Conservation (phyloP, 768 basidiomycete species). For the Lactarius deliciosus region DNA sequence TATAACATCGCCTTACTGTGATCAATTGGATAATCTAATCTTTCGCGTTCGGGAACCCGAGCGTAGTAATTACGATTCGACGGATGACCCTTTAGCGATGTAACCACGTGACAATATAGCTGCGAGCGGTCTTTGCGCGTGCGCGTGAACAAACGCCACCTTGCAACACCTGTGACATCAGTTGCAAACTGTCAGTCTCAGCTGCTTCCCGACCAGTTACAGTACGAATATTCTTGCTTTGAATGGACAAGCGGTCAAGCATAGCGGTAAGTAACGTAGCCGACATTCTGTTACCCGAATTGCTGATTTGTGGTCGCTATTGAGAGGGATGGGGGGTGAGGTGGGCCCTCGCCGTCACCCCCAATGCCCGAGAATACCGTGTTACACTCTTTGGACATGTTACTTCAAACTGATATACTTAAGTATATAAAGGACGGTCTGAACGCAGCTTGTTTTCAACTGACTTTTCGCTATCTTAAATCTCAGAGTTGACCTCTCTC, state of each 20-base stretch:
- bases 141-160: neutral
- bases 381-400: neutral
- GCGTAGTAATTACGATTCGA: too few species aligned
- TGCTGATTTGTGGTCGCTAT: neutral
- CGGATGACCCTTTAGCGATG: too few species aligned
- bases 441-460: neutral
- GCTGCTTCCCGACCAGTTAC: too few species aligned
- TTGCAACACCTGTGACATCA: too few species aligned
- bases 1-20: too few species aligned
- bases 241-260: too few species aligned
- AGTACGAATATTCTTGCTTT: too few species aligned
- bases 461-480: neutral
- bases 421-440: neutral
- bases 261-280: too few species aligned
- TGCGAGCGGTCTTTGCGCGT: neutral
- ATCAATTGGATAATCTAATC: too few species aligned
- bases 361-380: neutral
- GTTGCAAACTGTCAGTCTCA: too few species aligned
- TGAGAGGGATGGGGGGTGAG: neutral
- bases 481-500: neutral
- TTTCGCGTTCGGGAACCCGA: too few species aligned
- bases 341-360: neutral
- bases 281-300: too few species aligned
- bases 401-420: neutral
- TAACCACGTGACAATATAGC: neutral